Conservation (phyloP, 1,284 basidiomycete genomes). For the Inonotus obliquus region DNA sequence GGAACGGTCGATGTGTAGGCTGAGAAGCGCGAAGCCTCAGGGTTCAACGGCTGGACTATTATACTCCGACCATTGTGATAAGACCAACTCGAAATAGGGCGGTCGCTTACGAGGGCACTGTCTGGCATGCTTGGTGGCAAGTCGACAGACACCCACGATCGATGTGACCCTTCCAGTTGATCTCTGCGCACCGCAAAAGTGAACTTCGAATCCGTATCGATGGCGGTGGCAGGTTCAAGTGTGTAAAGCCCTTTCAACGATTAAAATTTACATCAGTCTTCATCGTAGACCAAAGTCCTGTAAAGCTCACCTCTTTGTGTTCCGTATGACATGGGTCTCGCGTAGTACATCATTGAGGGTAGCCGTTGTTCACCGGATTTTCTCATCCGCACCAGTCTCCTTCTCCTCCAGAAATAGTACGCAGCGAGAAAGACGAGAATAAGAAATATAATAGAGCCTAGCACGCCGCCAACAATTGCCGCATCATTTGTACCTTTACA, state of each 20-base stretch:
- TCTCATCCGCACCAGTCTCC: background rate
- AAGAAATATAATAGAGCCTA: conserved; percentile 4
- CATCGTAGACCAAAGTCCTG: background rate
- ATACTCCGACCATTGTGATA: conserved; percentile 6
- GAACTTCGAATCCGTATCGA: conserved; percentile 13
- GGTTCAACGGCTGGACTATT: background rate
- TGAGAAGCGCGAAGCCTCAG: conserved; percentile 14
- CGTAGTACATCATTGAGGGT: conserved; percentile 4
- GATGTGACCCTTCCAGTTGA: background rate
- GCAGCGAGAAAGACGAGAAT: background rate
- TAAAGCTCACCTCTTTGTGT: background rate
- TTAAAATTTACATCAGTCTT: background rate
- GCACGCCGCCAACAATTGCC: conserved; percentile 11
- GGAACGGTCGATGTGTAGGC: conserved; percentile 7
- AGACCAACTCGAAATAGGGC: conserved; percentile 9
- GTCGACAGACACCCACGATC: conserved; percentile 10
- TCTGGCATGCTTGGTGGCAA: conserved; percentile 1
- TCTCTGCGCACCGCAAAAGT: conserved; percentile 4
- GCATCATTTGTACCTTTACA: background rate
- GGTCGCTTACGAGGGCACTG: conserved; percentile 1
- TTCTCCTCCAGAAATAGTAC: conserved; percentile 2
- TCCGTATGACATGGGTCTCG: background rate
- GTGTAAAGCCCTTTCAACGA: background rate
- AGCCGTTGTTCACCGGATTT: background rate
- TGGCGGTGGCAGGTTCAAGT: background rate